Base-by-base conservation (phyloP, 768 basidiomycete species). In the Phlegmacium glaucopus region DNA sequence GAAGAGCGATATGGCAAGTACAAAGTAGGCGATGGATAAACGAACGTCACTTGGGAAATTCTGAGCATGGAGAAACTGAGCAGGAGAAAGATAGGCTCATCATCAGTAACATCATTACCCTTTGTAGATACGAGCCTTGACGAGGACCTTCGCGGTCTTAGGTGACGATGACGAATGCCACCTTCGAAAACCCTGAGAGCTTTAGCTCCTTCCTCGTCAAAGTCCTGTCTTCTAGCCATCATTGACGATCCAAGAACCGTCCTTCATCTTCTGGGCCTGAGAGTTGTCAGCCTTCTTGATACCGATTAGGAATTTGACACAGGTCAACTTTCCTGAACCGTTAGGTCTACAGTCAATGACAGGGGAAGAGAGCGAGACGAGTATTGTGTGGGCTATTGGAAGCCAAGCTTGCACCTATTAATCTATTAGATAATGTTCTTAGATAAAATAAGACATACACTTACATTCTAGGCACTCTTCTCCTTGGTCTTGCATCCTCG, bases 401-500 rank as follows among this genome's bases (percentile, higher is more conserved):
- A 97, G 61, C 88, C 89, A 61, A 95, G 93, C 67, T 89, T 88
- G 69, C 94, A 90, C 71, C 71, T 73, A 49, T 11, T 32, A 32
- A 37, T 25, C 9, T 30, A 22, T 1, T 34, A 28, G 27, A 28
- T 58, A 32, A 57, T 44, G n/a, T 13, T n/a, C 9, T 13, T 34
- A 10, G 15, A 16, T 28, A n/a, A 4, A 11, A 27, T 4, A 11
- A 39, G 15, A 28, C 45, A 30, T 4, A 16, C 25, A 53, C 66
- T 22, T 52, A 73, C 93, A 97, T 95, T 81, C 96, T 97, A 55
- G 96, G 71, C 59, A 97, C 82, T 83, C 83, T 95, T 97, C 76
- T 97, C 94, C 81, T 97, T 97, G 63, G 94, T 97, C 87, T 97
- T 97, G 76, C 94, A 87, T 94, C 94, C 57, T 97, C 94, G 52